Base-by-base conservation (phyloP, 805 yeast species). In the Saccharomycopsis javanensis region DNA sequence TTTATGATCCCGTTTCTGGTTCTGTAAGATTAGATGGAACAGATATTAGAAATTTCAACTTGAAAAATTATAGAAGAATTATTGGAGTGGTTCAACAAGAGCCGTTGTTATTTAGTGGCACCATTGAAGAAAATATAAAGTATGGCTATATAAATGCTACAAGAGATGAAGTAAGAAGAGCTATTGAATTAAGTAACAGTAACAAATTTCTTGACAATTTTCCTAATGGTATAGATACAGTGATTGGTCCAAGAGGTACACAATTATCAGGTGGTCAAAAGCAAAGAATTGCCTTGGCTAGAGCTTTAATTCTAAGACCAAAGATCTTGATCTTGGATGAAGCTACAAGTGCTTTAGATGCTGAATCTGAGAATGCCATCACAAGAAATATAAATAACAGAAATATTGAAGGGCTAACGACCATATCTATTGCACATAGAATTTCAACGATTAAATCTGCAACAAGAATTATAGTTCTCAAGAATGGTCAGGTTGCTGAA, bases 211-310 rank as follows among this genome's bases (percentile, higher is more conserved):
- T 91, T 48, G 65, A 75, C 5, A 82, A 80, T 45, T 87, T 92
- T 72, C 97, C 97, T 0, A 82, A 85, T 38, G 88, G 89, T 1
- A 71, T 89, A 35, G 85, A 89, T 53, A 92, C 98, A 0, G 73
- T 78, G 18, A 88, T 91, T 18, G 97, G 97, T 0, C 82, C 96
- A 0, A 79, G 92, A 56, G 94, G 95, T 16, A 79, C 95, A 0
- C 96, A 89, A 66, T 74, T 92, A 56, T 86, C 96, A 60, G 98
- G 97, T 20, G 98, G 98, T 15, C 98, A 92, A 69, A 88, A 87
- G 71, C 98, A 92, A 69, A 75, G 98, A 64, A 83, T 92, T 50
- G 96, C 97, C 6, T 75, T 92, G 58, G 97, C 97, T 1, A 77
- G 98, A 60, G 88, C 97, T 0, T 75, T 92, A 55, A 76, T 92